Evolutionary conservation across 805 yeast species (phyloP).

Genomic region (Kodamaea kaohsiungensis): DNA sequence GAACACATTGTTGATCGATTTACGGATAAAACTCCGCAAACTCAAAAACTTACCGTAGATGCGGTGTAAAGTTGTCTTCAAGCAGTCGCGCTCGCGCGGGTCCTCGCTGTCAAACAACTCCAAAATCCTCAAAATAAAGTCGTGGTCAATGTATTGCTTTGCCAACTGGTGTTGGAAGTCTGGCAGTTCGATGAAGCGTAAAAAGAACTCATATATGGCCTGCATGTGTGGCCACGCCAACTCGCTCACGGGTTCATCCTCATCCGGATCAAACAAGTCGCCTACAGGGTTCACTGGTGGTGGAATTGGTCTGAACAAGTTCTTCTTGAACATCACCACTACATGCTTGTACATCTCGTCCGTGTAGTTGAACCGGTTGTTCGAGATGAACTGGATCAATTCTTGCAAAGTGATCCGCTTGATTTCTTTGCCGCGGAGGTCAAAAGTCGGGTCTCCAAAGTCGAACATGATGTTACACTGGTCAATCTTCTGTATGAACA

Average conservation of each 20-base stretch:
- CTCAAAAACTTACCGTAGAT: conserved; percentile 94
- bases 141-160: conserved; percentile 90
- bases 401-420: conserved; percentile 87
- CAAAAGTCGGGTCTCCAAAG: conserved; percentile 89
- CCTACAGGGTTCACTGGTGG: conserved; percentile 98
- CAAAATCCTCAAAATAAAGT: conserved; percentile 74
- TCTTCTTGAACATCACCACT: conserved; percentile 83
- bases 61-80: conserved; percentile 92
- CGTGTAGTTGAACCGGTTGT: conserved; percentile 80
- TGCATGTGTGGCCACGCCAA: conserved; percentile 99
- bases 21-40: conserved; percentile 85
- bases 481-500: conserved; percentile 85
- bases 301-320: conserved; percentile 93
- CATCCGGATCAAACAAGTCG: conserved; percentile 96
- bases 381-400: conserved; percentile 81
- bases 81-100: conserved; percentile 91
- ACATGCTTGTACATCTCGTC: conserved; percentile 90
- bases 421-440: conserved; percentile 88
- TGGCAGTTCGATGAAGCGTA: conserved; percentile 89
- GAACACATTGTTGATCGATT: conserved; percentile 89
- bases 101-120: conserved; percentile 96
- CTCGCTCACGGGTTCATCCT: conserved; percentile 96
- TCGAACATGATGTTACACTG: conserved; percentile 95
- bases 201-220: conserved; percentile 89
- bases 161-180: conserved; percentile 94